A percentile compares a stretch with the other conserved stretches of the same genome.
These are phyloP conservation scores for Kwoniella newhampshirensis DNA, from an alignment of 768 basidiomycete species.

Conservation along the genomic window DNA sequence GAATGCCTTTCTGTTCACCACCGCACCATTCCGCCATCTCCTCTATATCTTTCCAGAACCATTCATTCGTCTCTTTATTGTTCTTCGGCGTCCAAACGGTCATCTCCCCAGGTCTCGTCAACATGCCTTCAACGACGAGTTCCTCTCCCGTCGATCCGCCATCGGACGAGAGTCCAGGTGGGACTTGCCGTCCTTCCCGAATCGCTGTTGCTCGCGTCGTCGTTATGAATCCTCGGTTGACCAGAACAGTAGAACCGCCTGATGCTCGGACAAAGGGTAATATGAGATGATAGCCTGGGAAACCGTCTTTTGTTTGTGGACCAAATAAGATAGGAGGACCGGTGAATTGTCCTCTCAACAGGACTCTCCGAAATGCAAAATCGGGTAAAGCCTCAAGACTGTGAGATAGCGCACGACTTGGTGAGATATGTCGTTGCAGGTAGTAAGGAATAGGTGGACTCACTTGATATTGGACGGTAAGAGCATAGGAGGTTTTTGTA, in stretches of 20 bases:
- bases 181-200: constrained; percentile 26
- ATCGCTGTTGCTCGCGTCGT: constrained; percentile 51
- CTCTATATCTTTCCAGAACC: constrained; percentile 88
- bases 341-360: constrained; percentile 74
- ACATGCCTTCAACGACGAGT: constrained; percentile 80
- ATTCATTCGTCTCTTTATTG: constrained; percentile 70
- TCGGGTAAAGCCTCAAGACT: constrained; percentile 78
- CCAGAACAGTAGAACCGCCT: constrained; percentile 76
- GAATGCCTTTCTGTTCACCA: constrained; percentile 68
- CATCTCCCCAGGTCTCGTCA: constrained; percentile 64
- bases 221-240: constrained; percentile 87
- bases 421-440: no score
- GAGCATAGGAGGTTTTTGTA: constrained; percentile 71
- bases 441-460: no score
- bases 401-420: constrained; percentile 1
- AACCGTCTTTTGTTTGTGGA: constrained; percentile 85
- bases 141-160: constrained; percentile 55
- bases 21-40: constrained; percentile 79
- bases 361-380: constrained; percentile 83
- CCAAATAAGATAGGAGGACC: constrained; percentile 75
- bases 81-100: constrained; percentile 91
- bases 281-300: constrained; percentile 80
- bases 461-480: constrained; percentile 87
- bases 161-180: constrained; percentile 21
- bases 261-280: constrained; percentile 71